Base-by-base conservation (phyloP, 164 flowering plant genomes). In the Liquidambar formosana region DNA sequence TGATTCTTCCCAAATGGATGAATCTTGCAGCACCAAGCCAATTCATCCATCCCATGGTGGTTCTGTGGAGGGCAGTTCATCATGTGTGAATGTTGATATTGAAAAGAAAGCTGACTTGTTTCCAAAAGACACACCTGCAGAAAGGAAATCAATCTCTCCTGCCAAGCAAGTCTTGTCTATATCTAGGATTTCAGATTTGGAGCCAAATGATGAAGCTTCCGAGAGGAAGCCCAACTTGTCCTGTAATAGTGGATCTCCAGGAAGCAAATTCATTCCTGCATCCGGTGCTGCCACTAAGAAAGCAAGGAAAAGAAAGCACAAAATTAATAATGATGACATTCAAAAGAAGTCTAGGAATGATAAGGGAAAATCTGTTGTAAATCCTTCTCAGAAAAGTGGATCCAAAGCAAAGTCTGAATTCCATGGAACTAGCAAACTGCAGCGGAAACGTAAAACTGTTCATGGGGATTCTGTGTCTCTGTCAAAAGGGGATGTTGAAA, bases 231-330 rank as follows among this genome's bases (percentile, higher is more conserved):
- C 76, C 61, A 82, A 71, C 21, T 25, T 65, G 23, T 72, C 82
- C 46, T 27, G 61, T 76, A 67, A 49, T 65, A 66, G 63, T 64
- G 79, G 62, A 27, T 58, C 77, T 75, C 65, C 73, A 18, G 80
- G 63, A 73, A 76, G 76, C 18, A 70, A 64, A 57, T 28, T 73
- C 61, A 76, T 68, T 68, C 72, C 79, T 27, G 71, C 70, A 46
- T 63, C 72, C 57, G 78, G 65, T 75, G 69, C 69, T 33, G 68
- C 77, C 25, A 54, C 69, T 46, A 69, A 72, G 27, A 80, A 77
- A 71, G 65, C 62, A 53, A 80, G 67, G 71, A 90, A 90, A 77
- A 83, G 88, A 67, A 92, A 81, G 73, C 74, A 58, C 5, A 82
- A 78, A 68, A 54, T 26, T 65, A 69, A 66, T 43, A 73, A 53